Conservation (phyloP, 140 eudicot genomes). For the Bidens hawaiensis region DNA sequence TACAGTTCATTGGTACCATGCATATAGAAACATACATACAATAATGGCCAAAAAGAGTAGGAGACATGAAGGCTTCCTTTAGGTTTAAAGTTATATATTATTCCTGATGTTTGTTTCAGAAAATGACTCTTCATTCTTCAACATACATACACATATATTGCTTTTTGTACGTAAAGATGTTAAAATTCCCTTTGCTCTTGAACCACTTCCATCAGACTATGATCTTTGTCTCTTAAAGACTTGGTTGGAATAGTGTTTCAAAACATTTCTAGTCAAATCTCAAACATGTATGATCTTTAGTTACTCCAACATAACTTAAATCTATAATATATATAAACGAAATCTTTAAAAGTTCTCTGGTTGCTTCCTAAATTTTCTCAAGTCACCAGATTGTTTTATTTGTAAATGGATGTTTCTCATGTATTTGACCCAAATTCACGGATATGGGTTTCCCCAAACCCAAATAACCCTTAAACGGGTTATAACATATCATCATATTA, state of each 20-base stretch:
- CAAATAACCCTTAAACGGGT: too few species aligned
- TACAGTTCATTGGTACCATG: conserved; percentile 7
- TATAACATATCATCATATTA: too few species aligned
- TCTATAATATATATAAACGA: too few species aligned
- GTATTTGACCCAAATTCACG: too few species aligned
- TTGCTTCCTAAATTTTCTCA: too few species aligned
- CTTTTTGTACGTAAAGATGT: conserved; percentile 24
- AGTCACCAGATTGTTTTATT: too few species aligned
- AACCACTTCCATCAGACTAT: conserved; percentile 7
- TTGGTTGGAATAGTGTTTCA: neutral
- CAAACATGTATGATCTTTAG: neutral
- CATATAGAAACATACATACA: conserved; percentile 23
- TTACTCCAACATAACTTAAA: neutral
- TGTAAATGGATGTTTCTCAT: too few species aligned
- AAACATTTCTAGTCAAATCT: neutral
- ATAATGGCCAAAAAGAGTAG: conserved; percentile 26
- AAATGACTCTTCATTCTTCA: conserved; percentile 43
- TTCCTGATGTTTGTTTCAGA: conserved; percentile 26
- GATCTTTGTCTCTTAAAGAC: conserved; percentile 6
- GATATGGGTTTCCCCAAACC: too few species aligned
- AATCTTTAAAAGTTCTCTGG: too few species aligned
- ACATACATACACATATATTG: neutral
- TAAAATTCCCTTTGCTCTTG: conserved; percentile 36
- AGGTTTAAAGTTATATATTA: conserved; percentile 36
- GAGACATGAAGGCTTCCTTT: conserved; percentile 23